Evolutionary conservation across 2,329 filamentous ascomycete genomes (phyloP), one percentile per base, ranked within the genome.

Genomic region (Phyllosticta capitalensis): DNA sequence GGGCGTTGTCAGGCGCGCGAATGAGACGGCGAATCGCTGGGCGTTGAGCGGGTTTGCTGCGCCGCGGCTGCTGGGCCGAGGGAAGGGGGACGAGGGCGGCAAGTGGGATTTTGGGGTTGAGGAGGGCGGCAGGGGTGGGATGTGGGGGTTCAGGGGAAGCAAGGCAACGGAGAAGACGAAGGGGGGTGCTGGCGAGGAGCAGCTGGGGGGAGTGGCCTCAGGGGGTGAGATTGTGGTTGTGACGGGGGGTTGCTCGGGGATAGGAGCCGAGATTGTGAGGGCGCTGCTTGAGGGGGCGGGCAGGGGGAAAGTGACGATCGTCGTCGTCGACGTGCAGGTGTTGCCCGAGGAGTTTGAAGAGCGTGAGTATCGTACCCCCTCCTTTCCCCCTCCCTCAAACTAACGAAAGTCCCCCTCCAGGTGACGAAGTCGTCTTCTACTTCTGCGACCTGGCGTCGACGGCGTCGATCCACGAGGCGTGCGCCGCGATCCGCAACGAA

Each of bases 201-300:
- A 70, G 70, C 17, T 9, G 5, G 3, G 17, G 24, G 24, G 7
- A 26, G 24, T 26, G 2, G 24, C 4, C 3, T 22, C 50, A 5
- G 19, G 50, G 54, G 55, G 63, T 26, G 68, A 71, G 59, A 17
- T 70, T 17, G 63, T 69, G 20, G 56, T 71, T 1, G 67, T 70
- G 12, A 70, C 68, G 7, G 68, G 68, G 5, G 68, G 67, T 0
- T 68, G 67, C 28, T 65, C 64, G 14, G 68, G 68, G 1, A 67
- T 71, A 56, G 68, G 68, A 17, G 67, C 64, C 45, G 65, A 68
- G 61, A 67, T 69, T 64, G 68, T 69, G 28, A 68, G 66, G 56
- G 60, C 61, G 2, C 68, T 69, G 55, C 54, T 62, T 7, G 61
- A 63, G 30, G 52, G 61, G 17, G 81, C 80, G 1, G 75, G 86